phyloP scores from a whole-genome alignment of 2,329 filamentous ascomycete genomes.

The Fusarium zealandicum region DNA sequence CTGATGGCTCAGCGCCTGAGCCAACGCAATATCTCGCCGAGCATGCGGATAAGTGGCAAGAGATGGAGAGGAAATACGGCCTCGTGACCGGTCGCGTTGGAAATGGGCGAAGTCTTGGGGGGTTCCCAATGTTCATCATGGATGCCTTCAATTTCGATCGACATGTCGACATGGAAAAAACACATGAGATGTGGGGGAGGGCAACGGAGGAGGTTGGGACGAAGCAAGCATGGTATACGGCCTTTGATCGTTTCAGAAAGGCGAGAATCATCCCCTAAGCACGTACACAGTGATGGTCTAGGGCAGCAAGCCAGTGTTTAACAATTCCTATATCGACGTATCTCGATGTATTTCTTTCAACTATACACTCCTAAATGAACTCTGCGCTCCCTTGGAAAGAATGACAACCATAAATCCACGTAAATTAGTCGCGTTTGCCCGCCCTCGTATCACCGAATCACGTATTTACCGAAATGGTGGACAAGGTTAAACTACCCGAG shows the following conservation, averaged over 20 bases:
- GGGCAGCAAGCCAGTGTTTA: no score
- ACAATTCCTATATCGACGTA: no score
- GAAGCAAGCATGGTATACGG: conserved; percentile 43
- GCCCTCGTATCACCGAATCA: no score
- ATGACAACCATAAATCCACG: no score
- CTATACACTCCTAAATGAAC: no score
- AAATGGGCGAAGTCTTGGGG: conserved; percentile 42
- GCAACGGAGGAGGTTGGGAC: conserved; percentile 42
- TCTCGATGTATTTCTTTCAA: no score
- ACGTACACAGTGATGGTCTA: no score
- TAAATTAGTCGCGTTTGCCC: no score
- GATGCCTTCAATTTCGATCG: conserved; percentile 47
- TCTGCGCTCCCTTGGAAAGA: no score
- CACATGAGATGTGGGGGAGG: conserved; percentile 43
- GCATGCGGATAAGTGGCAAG: conserved; percentile 44
- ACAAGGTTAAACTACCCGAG: no score
- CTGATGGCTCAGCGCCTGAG: conserved; percentile 42
- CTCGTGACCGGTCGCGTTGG: conserved; percentile 44
- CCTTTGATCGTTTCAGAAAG: conserved; percentile 44
- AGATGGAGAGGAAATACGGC: conserved; percentile 44
- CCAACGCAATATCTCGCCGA: conserved; percentile 44
- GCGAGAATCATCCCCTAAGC: conserved; percentile 45
- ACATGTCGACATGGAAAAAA: conserved; percentile 45
- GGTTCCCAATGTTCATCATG: conserved; percentile 46
- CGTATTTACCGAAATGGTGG: no score